Evolutionary conservation across 768 basidiomycete genomes (phyloP), one percentile per base, ranked within the genome.

Genomic region (Nidularia pulvinata): DNA sequence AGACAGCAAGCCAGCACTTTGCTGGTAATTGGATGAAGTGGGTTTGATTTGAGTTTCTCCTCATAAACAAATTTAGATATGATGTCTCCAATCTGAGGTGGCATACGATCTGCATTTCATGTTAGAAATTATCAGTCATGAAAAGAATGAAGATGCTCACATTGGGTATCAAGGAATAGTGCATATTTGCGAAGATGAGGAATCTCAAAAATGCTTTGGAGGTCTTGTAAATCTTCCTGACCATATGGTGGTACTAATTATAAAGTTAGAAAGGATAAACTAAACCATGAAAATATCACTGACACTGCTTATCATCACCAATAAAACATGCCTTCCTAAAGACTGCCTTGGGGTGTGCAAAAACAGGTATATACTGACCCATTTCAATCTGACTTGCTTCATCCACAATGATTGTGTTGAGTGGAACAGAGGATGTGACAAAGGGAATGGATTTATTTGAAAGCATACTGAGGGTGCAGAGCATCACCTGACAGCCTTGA

Each of bases 151-250:
- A 50, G 39, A 65, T 59, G 37, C 82, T 61, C 65, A 91, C 92
- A 93, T 69, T 93, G 91, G 1, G 77, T 91, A 57, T 91, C 73
- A 37, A 93, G 72, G 56, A 93, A 84, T 4, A 81, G 55, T 2
- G 77, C 72, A 57, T 69, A 56, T 25, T 71, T 59, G 7, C 69
- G 64, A 3, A 94, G 73, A 61, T 93, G 87, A 0, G 68, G 47
- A n/a, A 89, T 63, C 55, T 93, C 91, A 80, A 93, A 93, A 7
- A 93, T 81, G 60, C 89, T 91, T 56, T 87, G 76, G 10, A 93
- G 73, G 1, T 78, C 79, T 53, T 77, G 65, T 39, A 87, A 71
- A 43, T 87, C 79, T 57, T 90, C 89, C 58, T 89, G 81, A 7
- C 89, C 91, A 84, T 77, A 81, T 1, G 92, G 91, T 58, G 92